phyloP scores from a whole-genome alignment of 2,329 filamentous ascomycete species.

The Ilyonectria sp. region DNA sequence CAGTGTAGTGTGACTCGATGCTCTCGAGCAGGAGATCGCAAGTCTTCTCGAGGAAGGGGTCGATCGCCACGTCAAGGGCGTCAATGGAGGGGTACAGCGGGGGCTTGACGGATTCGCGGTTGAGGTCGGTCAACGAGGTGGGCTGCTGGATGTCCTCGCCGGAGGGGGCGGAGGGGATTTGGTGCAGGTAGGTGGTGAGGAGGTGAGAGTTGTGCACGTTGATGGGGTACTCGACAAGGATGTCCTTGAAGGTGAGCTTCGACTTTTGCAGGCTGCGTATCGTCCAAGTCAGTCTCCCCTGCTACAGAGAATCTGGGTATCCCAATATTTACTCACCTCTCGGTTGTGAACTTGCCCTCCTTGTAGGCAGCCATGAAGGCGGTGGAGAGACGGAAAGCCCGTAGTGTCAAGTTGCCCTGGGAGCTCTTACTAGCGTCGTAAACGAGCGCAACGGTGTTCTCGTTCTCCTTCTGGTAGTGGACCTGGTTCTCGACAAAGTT shows the following conservation, averaged over 20 bases:
- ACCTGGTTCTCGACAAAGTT: constrained; percentile 98
- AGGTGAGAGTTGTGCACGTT: constrained; percentile 97
- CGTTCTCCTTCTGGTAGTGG: constrained; percentile 97
- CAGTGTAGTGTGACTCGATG: constrained; percentile 98
- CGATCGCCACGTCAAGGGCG: constrained; percentile 91
- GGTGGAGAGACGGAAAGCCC: constrained; percentile 91
- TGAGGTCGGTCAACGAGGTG: constrained; percentile 83
- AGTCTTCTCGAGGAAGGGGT: constrained; percentile 98
- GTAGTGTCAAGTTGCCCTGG: constrained; percentile 89
- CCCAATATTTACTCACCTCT: constrained; percentile 75
- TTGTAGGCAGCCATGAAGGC: constrained; percentile 93
- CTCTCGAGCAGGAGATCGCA: constrained; percentile 96
- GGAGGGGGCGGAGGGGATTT: constrained; percentile 78
- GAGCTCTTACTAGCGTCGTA: constrained; percentile 97
- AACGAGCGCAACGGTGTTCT: constrained; percentile 88
- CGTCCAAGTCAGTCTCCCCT: constrained; percentile 34
- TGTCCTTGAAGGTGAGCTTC: constrained; percentile 93
- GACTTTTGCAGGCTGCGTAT: constrained; percentile 87
- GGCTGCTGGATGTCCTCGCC: constrained; percentile 82
- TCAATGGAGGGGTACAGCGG: constrained; percentile 92
- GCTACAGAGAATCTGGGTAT: constrained; percentile 2
- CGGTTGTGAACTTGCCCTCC: constrained; percentile 97
- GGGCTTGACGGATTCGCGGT: constrained; percentile 71
- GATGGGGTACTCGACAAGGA: constrained; percentile 91
- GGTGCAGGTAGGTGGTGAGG: constrained; percentile 94